Evolutionary conservation across 2,329 filamentous ascomycete species (phyloP).

Genomic region (Beauveria scarabaeidicola): DNA sequence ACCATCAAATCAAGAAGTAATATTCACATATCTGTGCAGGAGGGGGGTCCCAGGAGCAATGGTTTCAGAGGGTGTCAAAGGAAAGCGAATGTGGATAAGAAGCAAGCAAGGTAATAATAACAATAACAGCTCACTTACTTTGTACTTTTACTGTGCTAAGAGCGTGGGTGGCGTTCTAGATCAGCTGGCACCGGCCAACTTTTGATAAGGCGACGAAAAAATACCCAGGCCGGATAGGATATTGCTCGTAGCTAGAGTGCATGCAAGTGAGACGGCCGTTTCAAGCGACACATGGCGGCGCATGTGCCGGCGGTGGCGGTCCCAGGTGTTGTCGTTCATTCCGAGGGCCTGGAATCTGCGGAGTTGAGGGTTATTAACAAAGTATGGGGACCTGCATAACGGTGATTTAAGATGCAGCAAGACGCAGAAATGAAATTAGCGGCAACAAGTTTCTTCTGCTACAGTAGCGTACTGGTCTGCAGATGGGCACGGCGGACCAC

Average conservation of each 20-base stretch:
- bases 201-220: background rate
- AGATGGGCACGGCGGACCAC: background rate
- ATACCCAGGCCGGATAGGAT: background rate
- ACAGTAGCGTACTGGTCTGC: background rate
- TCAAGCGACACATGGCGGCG: conserved; percentile 3
- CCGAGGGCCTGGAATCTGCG: conserved; percentile 5
- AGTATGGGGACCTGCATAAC: background rate
- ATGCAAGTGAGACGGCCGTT: background rate
- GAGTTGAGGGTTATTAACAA: background rate
- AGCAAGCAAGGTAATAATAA: too few relatives aligned
- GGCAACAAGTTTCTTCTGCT: background rate
- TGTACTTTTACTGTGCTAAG: background rate
- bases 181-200: background rate
- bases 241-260: background rate
- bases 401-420: background rate
- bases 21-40: background rate
- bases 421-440: too few relatives aligned
- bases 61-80: background rate
- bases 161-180: background rate
- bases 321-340: conserved; percentile 7
- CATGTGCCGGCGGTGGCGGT: background rate
- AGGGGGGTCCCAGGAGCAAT: background rate
- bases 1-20: conserved; percentile 1
- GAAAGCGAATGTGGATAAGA: background rate
- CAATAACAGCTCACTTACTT: background rate